Percentiles rank a stretch among this genome's conserved stretches.
These are phyloP conservation scores for Leccinellum rugosiceps DNA, from an alignment of 768 basidiomycete genomes.

Conservation along the genomic window DNA sequence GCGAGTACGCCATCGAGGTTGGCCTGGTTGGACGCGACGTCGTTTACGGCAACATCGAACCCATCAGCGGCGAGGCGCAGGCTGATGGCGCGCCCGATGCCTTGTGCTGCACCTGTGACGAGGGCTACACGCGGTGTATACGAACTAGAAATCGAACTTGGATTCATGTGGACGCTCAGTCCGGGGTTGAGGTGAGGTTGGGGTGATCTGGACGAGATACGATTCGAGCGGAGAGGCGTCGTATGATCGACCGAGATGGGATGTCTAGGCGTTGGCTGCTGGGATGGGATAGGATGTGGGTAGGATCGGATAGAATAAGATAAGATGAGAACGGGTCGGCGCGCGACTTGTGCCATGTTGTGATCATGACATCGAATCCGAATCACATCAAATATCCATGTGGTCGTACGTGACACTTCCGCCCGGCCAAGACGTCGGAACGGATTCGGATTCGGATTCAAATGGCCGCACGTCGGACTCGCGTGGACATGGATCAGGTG, in stretches of 20 bases:
- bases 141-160: not conserved
- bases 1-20: constrained; percentile 3
- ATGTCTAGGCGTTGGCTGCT: not conserved
- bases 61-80: constrained; percentile 40
- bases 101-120: constrained; percentile 44
- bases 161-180: not conserved
- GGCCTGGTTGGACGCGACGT: constrained; percentile 23
- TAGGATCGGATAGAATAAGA: not conserved
- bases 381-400: not conserved
- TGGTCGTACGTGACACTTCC: not conserved
- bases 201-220: not conserved
- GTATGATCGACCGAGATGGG: not conserved
- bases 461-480: not conserved
- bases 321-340: not conserved
- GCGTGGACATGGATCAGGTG: not conserved
- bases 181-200: not conserved
- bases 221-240: not conserved
- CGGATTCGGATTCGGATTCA: not conserved
- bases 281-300: not conserved
- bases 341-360: not conserved
- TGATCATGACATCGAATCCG: not conserved
- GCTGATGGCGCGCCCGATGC: constrained; percentile 49
- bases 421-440: not conserved
- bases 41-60: constrained; percentile 48
- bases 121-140: constrained; percentile 31